A percentile compares a stretch with the other conserved stretches of the same genome.
Conservation (phyloP, 352 stramenopile species). For the Pythium sp. region DNA sequence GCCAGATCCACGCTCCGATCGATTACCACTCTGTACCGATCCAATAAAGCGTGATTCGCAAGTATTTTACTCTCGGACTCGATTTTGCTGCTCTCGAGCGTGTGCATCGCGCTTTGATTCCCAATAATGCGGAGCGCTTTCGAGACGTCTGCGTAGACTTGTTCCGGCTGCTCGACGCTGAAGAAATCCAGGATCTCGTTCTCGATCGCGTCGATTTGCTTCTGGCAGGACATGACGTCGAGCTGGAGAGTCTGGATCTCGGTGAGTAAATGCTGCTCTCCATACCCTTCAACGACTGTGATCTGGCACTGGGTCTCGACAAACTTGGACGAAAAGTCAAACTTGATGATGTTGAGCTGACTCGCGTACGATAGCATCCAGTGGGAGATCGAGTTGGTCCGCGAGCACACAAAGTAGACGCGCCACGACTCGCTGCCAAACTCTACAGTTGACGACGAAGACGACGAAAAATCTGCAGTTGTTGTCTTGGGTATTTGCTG, state of each 20-base stretch:
- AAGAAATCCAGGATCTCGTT: conserved; percentile 67
- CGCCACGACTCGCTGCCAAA: conserved; percentile 41
- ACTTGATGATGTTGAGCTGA: conserved; percentile 40
- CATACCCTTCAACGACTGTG: conserved; percentile 33
- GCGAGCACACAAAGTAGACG: conserved; percentile 51
- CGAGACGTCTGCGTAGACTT: conserved; percentile 43
- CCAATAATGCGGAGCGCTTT: conserved; percentile 60
- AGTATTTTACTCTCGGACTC: conserved; percentile 40
- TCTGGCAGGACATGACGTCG: conserved; percentile 46
- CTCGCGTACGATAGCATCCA: conserved; percentile 47
- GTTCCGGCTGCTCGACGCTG: conserved; percentile 28
- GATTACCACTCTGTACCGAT: conserved; percentile 25
- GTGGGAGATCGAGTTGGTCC: conserved; percentile 20
- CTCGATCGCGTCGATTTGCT: conserved; percentile 57
- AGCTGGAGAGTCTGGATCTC: conserved; percentile 45
- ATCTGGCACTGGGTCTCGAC: conserved; percentile 29
- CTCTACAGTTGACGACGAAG: conserved; percentile 21
- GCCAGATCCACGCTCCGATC: conserved; percentile 35
- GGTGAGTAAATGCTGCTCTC: conserved; percentile 35
- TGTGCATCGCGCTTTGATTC: conserved; percentile 49
- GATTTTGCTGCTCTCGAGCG: conserved; percentile 38
- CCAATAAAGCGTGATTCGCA: conserved; percentile 22
- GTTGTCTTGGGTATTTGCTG: neutral
- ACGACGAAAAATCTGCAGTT: neutral
- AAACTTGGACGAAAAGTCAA: conserved; percentile 37